phyloP scores from a whole-genome alignment of 371 early-diverging fungal species.

The Phascolomyces articulosus region DNA sequence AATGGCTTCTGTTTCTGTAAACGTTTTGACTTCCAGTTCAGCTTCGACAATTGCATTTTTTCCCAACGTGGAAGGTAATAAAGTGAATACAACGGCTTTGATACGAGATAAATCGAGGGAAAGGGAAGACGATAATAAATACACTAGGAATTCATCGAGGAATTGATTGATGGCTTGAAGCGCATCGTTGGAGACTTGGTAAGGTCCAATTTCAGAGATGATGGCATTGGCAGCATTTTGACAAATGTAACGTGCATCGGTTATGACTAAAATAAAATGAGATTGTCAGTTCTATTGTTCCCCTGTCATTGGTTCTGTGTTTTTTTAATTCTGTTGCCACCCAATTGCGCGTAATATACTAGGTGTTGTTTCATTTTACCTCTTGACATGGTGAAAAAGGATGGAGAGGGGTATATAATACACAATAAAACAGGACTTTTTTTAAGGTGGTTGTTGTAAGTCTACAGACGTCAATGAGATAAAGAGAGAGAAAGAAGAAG shows the following conservation, averaged over 20 bases:
- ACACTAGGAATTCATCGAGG: conserved; percentile 63
- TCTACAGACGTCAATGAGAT: background rate
- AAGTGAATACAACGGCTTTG: conserved; percentile 52
- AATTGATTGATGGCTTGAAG: conserved; percentile 65
- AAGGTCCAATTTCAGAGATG: conserved; percentile 65
- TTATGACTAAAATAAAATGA: background rate
- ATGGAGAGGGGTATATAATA: background rate
- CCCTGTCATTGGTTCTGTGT: too few relatives aligned
- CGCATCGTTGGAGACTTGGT: conserved; percentile 65
- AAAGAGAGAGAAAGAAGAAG: background rate
- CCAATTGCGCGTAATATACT: too few relatives aligned
- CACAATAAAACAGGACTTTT: background rate
- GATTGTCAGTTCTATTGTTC: background rate
- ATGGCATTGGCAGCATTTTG: conserved; percentile 72
- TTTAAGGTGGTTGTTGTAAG: too few relatives aligned
- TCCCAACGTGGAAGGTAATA: conserved; percentile 61
- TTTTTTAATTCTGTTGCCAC: background rate
- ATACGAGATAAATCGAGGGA: conserved; percentile 60
- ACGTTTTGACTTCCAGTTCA: conserved; percentile 67
- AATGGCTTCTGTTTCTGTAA: conserved; percentile 60
- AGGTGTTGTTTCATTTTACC: background rate
- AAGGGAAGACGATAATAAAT: conserved; percentile 52
- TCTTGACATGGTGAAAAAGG: conserved; percentile 1
- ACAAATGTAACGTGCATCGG: conserved; percentile 65
- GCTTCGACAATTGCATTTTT: conserved; percentile 74